These are phyloP conservation scores for Punica granatum DNA, from an alignment of 345 rosid genomes.

Conservation along the genomic window DNA sequence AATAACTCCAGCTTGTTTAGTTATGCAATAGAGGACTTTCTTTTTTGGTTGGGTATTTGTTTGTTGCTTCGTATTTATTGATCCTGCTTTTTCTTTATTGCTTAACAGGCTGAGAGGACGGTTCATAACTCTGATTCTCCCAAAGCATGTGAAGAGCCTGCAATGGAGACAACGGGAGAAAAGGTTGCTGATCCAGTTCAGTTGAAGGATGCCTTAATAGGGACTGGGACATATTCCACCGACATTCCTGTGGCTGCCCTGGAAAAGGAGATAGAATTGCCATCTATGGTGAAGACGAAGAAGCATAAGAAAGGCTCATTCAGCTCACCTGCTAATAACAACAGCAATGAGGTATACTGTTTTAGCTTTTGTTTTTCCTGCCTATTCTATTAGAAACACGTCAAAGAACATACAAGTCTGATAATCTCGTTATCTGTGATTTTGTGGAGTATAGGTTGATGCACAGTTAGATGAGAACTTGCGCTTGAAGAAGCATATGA, in stretches of 20 bases:
- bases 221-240: conserved; percentile 12
- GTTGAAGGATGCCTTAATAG: conserved; percentile 21
- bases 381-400: background rate
- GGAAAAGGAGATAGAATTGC: conserved; percentile 16
- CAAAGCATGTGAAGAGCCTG: conserved; percentile 27
- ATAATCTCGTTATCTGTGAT: background rate
- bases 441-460: conserved; percentile 24
- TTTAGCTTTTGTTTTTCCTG: background rate
- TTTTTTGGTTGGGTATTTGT: background rate
- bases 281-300: conserved; percentile 18
- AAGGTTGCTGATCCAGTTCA: conserved; percentile 13
- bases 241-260: conserved; percentile 14
- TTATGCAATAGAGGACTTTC: background rate
- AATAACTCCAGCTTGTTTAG: background rate
- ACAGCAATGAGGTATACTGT: conserved; percentile 29
- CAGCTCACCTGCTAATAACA: conserved; percentile 21
- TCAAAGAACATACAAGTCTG: background rate
- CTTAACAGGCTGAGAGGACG: conserved; percentile 32
- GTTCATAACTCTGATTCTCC: conserved; percentile 23
- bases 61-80: background rate
- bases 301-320: conserved; percentile 16
- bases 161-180: conserved; percentile 23
- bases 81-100: background rate
- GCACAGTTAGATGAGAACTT: conserved; percentile 42
- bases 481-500: conserved; percentile 39